Evolutionary conservation across 2,329 filamentous ascomycete species (phyloP), one percentile per base, ranked within the genome.

Genomic region (Ceratocystis diversiconidia): DNA sequence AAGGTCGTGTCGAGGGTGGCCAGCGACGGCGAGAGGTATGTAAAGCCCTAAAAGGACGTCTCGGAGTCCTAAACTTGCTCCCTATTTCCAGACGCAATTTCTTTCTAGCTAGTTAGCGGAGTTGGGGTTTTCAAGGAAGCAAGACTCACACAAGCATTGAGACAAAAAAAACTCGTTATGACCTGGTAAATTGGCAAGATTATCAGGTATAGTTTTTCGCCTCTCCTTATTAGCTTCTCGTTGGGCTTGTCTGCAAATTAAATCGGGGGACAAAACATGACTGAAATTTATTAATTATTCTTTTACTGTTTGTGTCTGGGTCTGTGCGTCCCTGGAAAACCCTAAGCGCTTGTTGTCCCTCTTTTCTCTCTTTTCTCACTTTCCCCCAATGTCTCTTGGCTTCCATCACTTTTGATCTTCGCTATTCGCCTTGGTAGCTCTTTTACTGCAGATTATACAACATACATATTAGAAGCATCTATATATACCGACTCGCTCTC

Each of bases 351-450:
- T 59, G 22, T 48, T 62, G 41, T 62, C 60, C 61, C 25, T 41
- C 17, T 41, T 62, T 22, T 19, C 25, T 30, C 22, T 32, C 48
- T 65, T 44, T 32, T 2, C 28, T 46, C 17, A 0, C 44, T 48
- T 32, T 30, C 22, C 41, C 22, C 52, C 22, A 50, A 19, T 52
- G 12, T 59, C 55, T 59, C 55, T 59, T 59, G 55, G 55, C 43
- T 63, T 63, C 44, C 36, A 22, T 32, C 63, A 43, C 63, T 15
- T 12, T 61, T 61, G 48, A 52, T 52, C 48, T 28, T 52, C 22
- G 19, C 22, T 52, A 15, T 25, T 52, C 25, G 19, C 48, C 15
- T 5, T 52, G 22, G 22, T 52, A 19, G 19, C 12, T 22, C 48
- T 10, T 52, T 19, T 52, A 52, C 22, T 25, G 36, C 36, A 41